Evolutionary conservation across 2,329 filamentous ascomycete species (phyloP), one percentile per base, ranked within the genome.

Genomic region (Beauveria sp.): DNA sequence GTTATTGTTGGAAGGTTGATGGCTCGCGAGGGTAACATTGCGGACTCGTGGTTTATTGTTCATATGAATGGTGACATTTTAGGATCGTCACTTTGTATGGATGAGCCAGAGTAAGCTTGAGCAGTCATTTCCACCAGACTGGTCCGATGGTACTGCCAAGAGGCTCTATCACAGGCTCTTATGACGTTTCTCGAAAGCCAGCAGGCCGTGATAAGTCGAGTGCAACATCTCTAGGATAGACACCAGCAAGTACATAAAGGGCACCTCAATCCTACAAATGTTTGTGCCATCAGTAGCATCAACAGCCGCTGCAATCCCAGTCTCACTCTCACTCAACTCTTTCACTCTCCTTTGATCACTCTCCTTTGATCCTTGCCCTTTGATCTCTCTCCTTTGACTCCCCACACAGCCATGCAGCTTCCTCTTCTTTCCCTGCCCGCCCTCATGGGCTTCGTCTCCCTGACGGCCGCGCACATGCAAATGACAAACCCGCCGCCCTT

Each of bases 401-500:
- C 14, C 22, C 7, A 9, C 14, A 6, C 20, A 40, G 38, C 26
- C 10, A 60, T 60, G 57, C 58, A 61, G 42, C 49, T 49, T 66
- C 76, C 69, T 26, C 77, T 77, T 75, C 71, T 73, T 67, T 70
- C 71, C 61, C 65, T 66, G 63, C 63, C 75, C 63, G 69, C 73
- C 64, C 67, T 72, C 64, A 67, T 76, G 65, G 71, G 74, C 66
- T 53, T 72, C 61, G 64, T 68, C 46, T 71, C 75, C 58, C 71
- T 75, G 57, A 74, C 73, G 59, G 69, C 74, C 50, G 81, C 76
- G 53, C 81, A 84, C 70, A 84, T 84, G 77, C 76, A 80, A 67
- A 77, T 83, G 75, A 70, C 69, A 22, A 74, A 74, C 64, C 82
- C 82, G 2, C 66, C 78, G 20, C 79, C 82, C 3, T 75, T 84